Conservation (phyloP, 2,329 filamentous ascomycete species). For the Albifimbria verrucaria region DNA sequence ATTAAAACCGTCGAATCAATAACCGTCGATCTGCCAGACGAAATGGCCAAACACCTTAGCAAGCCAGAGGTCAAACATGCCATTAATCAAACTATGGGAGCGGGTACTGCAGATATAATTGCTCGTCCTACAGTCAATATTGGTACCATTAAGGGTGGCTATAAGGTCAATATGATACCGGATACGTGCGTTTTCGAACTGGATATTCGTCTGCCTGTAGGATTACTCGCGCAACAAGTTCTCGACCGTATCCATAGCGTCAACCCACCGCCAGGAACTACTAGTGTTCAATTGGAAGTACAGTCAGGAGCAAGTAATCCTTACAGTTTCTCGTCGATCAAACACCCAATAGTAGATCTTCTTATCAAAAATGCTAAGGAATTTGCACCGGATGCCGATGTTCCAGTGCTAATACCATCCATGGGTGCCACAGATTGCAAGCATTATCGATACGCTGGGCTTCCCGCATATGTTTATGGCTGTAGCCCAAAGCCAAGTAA, state of each 20-base stretch:
- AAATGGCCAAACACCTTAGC: background rate
- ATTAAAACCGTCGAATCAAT: background rate
- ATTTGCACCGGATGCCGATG: background rate
- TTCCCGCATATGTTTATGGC: background rate
- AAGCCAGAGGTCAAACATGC: background rate
- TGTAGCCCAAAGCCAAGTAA: background rate
- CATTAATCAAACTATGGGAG: background rate
- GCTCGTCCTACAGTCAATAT: background rate
- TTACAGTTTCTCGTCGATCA: background rate
- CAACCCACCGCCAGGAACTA: background rate
- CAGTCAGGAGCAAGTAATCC: background rate
- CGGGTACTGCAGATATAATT: background rate
- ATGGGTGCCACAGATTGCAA: background rate
- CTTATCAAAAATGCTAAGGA: background rate
- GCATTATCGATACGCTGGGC: background rate
- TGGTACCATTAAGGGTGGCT: background rate
- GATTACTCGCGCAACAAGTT: background rate
- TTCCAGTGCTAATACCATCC: background rate
- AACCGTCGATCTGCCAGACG: background rate
- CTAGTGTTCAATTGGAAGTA: background rate
- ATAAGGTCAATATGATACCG: background rate
- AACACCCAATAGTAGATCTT: background rate
- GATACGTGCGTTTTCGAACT: background rate
- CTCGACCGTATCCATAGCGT: background rate
- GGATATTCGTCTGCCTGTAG: background rate